These are phyloP conservation scores for Pyrus pyrifolia DNA, from an alignment of 306 rosid genomes.

Conservation along the genomic window DNA sequence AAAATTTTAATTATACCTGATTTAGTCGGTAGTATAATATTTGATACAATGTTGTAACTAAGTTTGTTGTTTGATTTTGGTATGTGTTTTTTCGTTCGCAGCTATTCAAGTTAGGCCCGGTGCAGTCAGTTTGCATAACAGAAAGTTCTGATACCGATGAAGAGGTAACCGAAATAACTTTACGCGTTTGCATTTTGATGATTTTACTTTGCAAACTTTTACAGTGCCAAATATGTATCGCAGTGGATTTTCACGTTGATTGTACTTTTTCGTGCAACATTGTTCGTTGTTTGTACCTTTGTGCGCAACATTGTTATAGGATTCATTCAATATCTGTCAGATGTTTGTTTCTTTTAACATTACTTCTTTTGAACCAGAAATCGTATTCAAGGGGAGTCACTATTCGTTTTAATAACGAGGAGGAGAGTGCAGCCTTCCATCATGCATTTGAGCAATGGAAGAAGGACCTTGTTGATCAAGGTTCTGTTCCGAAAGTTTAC, in stretches of 20 bases:
- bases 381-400: conserved; percentile 53
- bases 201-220: neutral
- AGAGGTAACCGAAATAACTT: conserved; percentile 34
- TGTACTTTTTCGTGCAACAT: neutral
- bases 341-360: conserved; percentile 15
- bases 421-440: conserved; percentile 67
- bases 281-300: neutral
- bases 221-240: neutral
- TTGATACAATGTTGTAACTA: neutral
- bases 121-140: conserved; percentile 58
- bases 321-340: neutral
- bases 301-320: neutral
- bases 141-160: conserved; percentile 39
- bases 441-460: conserved; percentile 65
- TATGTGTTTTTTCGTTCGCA: conserved; percentile 22
- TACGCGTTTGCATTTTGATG: neutral
- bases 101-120: conserved; percentile 63
- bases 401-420: conserved; percentile 64
- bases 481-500: conserved; percentile 34
- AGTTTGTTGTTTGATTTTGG: conserved; percentile 1
- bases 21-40: neutral
- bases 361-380: conserved; percentile 44
- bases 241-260: neutral
- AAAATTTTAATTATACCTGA: neutral
- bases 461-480: conserved; percentile 52